These are phyloP conservation scores for Yamadazyma aaseri DNA, from an alignment of 1,139 yeast species.

Conservation along the genomic window DNA sequence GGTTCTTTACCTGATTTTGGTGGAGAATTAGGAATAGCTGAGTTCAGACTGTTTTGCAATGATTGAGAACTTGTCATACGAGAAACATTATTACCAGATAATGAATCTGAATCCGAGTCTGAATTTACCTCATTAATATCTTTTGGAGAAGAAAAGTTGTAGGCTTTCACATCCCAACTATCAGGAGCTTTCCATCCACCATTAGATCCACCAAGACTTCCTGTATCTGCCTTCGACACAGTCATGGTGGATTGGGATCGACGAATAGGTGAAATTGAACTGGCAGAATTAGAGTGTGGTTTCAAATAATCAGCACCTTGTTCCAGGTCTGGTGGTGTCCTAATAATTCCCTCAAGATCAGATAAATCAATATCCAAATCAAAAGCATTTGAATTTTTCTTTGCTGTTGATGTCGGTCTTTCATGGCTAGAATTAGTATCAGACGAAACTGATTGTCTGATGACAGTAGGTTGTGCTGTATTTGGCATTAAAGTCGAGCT, in stretches of 20 bases:
- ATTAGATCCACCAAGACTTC: slow-evolving; percentile 1
- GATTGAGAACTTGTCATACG: slow-evolving; percentile 1
- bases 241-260: slow-evolving; percentile 10
- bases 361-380: slow-evolving; percentile 48
- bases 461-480: no score
- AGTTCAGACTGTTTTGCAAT: no score
- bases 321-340: slow-evolving; percentile 19
- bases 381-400: slow-evolving; percentile 16
- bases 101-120: slow-evolving; percentile 21
- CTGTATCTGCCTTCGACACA: slow-evolving; percentile 4
- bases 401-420: not conserved
- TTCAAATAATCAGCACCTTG: slow-evolving; percentile 3
- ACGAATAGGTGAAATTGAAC: slow-evolving; percentile 9
- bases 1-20: not conserved
- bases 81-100: not conserved
- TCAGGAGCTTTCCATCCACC: slow-evolving; percentile 68
- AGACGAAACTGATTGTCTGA: no score
- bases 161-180: slow-evolving; percentile 71
- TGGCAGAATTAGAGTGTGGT: slow-evolving; percentile 4
- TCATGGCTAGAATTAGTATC: no score
- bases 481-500: not conserved
- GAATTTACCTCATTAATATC: slow-evolving; percentile 12
- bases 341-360: slow-evolving; percentile 55
- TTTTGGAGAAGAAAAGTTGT: slow-evolving; percentile 12
- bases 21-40: not conserved